Evolutionary conservation across 495 filamentous ascomycete species (phyloP), one percentile per base, ranked within the genome.

Genomic region (Aspergillus wentii): DNA sequence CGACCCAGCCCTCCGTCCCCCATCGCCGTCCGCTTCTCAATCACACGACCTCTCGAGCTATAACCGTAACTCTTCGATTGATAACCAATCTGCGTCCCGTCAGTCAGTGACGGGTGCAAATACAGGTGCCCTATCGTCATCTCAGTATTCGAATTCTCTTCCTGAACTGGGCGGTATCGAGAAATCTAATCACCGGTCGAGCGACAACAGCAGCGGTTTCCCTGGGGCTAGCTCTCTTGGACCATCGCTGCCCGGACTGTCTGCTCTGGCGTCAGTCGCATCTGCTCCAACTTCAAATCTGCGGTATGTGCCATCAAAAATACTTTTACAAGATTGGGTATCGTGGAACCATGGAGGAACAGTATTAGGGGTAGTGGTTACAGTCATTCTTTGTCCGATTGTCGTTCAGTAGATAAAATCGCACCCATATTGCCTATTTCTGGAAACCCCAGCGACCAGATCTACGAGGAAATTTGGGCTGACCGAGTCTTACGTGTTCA

Each of bases 241-340:
- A 3, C 51, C 72, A 18, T 71, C 76, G 15, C 69, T 82, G n/a
- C 76, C 79, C 9, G 70, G 68, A 7, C 62, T 83, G 4, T 71
- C 83, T 13, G 70, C 79, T 18, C 67, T 88, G 46, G 80, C 83
- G 35, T 75, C 76, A 30, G 68, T 79, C 45, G 77, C 73, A 32
- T 75, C 78, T 17, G 66, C 73, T 35, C 71, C 75, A 22, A 78
- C 80, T 49, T 77, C 78, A 38, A 83, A 81, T 61, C 54, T 76
- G 50, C 79, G 84, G 85, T 89, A 68, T 41, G 73, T 74, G 25
- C 29, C 13, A 17, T 16, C 26, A n/a, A n/a, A n/a, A n/a, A n/a
- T n/a, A n/a, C n/a, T n/a, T n/a, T n/a, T n/a, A n/a, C n/a, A n/a
- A n/a, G n/a, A n/a, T n/a, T n/a, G n/a, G n/a, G n/a, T n/a, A n/a